Base-by-base conservation (phyloP, 2,329 filamentous ascomycete genomes). In the Dothistroma septosporum region DNA sequence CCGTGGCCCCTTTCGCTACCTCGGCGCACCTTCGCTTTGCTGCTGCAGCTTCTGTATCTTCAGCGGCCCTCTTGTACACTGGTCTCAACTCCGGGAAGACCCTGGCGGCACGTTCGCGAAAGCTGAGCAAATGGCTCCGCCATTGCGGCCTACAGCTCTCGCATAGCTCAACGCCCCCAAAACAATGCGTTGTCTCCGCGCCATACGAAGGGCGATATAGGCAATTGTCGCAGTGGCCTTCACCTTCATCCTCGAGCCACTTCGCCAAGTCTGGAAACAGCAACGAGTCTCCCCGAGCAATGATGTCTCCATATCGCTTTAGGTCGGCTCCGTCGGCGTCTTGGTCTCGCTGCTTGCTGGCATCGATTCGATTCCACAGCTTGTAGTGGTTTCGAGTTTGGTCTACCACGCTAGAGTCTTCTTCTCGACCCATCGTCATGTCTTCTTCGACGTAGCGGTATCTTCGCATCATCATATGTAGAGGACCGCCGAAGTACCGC, bases 371-470 rank as follows among this genome's bases (percentile, higher is more conserved):
- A 56, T 74, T 69, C 72, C 72, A 75, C 12, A 75, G 69, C 68
- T 75, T 75, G 52, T 67, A 56, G 52, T 73, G 62, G n/a, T 58
- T 44, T 10, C 69, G 62, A 10, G 70, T 67, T 59, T 66, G 60
- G 1, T 64, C 32, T 3, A 73, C 65, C 9, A 73, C 64, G 1
- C 55, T 46, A 4, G 63, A 62, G 4, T 64, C 68, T 55, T 75
- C 72, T 2, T 61, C 48, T 21, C 57, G 65, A 33, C 73, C 72
- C n/a, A 75, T 64, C 2, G 62, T 67, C 46, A 74, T 54, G 7
- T 61, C 69, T 24, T 75, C 73, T 62, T 75, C 73, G n/a, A 74
- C 69, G 55, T 71, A 75, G 6, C 73, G 69, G 61, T 74, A 75
- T 4, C 72, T 63, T 14, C 72, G 65, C 70, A 70, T 74, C 67